Evolutionary conservation across 2,329 filamentous ascomycete genomes (phyloP).

Genomic region (Aspergillus phoenicis): DNA sequence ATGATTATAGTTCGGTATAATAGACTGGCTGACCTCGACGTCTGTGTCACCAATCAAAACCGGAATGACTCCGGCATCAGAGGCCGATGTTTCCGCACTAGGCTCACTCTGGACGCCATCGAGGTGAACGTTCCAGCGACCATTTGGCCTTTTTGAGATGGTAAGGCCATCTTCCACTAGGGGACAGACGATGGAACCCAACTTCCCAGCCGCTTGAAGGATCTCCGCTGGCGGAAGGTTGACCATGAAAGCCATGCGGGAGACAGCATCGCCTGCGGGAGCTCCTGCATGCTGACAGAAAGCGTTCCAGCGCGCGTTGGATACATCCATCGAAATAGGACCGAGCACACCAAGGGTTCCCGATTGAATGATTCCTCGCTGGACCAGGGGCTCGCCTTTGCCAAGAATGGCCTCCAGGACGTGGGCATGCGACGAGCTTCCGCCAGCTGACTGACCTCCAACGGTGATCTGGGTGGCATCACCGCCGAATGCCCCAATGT

Average conservation of each 20-base stretch:
- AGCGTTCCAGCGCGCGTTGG: background rate
- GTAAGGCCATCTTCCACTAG: background rate
- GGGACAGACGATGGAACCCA: background rate
- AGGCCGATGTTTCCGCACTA: background rate
- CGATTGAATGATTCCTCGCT: conserved; percentile 7
- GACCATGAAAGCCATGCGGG: background rate
- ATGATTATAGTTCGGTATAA: too few species aligned
- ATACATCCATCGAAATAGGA: background rate
- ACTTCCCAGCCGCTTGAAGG: background rate
- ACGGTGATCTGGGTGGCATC: background rate
- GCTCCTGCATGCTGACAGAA: background rate
- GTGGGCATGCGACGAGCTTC: conserved; percentile 9
- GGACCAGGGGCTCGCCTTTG: background rate
- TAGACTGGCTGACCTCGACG: background rate
- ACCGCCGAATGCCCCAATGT: conserved; percentile 1
- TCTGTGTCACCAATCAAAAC: background rate
- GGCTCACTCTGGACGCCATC: background rate
- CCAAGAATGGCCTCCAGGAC: background rate
- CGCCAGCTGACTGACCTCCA: conserved; percentile 2
- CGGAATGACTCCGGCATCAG: background rate
- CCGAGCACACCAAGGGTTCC: conserved; percentile 1
- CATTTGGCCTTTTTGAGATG: background rate
- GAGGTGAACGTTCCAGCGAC: background rate
- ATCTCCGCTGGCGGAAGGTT: background rate
- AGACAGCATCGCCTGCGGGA: background rate